Percentiles rank a stretch among this genome's conserved stretches.
Evolutionary conservation across 176 grass and related monocot species (phyloP).

Genomic region (Themeda triandra): DNA sequence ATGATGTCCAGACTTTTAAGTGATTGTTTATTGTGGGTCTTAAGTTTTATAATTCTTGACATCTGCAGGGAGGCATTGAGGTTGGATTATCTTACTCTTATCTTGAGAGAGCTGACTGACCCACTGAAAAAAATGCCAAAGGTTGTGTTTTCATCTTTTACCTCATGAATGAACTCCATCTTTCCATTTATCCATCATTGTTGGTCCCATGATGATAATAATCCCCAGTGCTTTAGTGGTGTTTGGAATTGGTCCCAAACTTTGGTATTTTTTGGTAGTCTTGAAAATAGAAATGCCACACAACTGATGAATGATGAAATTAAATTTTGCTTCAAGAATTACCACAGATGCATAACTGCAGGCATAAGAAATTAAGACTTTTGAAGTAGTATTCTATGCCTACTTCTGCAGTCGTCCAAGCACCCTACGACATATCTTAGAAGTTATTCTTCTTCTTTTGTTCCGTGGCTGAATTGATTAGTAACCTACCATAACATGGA

Average conservation of each 20-base stretch:
- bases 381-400: not conserved
- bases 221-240: not conserved
- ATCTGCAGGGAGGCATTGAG: conserved; percentile 73
- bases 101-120: conserved; percentile 69
- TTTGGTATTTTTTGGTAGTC: not conserved
- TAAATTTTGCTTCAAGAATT: not conserved
- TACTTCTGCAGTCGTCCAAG: not conserved
- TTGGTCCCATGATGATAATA: not conserved
- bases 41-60: conserved; percentile 30
- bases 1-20: not conserved
- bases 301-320: conserved; percentile 1
- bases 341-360: not conserved
- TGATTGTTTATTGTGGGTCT: not conserved
- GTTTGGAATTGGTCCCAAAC: not conserved
- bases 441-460: not conserved
- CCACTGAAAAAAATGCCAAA: conserved; percentile 73
- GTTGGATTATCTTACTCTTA: conserved; percentile 78
- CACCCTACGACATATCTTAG: not conserved
- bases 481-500: not conserved
- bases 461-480: not conserved
- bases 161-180: conserved; percentile 11
- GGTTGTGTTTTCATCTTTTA: conserved; percentile 41
- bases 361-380: not conserved
- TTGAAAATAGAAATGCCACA: conserved; percentile 1
- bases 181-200: conserved; percentile 2